phyloP scores from a whole-genome alignment of 2,329 filamentous ascomycete genomes.

The Rutstroemia sydowiana region DNA sequence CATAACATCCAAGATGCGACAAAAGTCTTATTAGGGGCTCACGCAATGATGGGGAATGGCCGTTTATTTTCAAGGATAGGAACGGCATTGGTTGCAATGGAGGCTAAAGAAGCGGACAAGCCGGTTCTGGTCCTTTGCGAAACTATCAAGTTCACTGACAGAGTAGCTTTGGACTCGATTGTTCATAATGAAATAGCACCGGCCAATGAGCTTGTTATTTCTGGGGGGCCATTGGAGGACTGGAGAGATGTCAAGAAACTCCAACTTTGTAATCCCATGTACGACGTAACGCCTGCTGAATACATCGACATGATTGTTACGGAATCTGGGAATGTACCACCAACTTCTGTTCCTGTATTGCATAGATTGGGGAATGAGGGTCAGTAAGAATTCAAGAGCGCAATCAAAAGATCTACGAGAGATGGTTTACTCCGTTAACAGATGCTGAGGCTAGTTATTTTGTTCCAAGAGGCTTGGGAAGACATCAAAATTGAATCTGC shows the following conservation, averaged over 20 bases:
- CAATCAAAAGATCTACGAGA: background rate
- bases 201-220: slow-evolving; percentile 51
- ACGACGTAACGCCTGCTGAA: slow-evolving; percentile 83
- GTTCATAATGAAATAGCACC: slow-evolving; percentile 90
- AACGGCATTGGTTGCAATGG: slow-evolving; percentile 79
- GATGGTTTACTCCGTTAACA: background rate
- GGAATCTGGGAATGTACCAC: slow-evolving; percentile 80
- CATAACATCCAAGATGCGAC: slow-evolving; percentile 60
- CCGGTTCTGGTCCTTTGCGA: slow-evolving; percentile 88
- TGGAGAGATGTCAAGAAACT: slow-evolving; percentile 54
- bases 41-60: slow-evolving; percentile 94
- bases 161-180: slow-evolving; percentile 84
- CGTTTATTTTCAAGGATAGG: slow-evolving; percentile 82
- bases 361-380: slow-evolving; percentile 48
- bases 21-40: slow-evolving; percentile 71
- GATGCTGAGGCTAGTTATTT: background rate
- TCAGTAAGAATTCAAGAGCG: slow-evolving; percentile 12
- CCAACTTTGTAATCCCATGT: slow-evolving; percentile 68
- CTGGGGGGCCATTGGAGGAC: slow-evolving; percentile 36
- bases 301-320: slow-evolving; percentile 86
- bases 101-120: slow-evolving; percentile 66
- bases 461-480: background rate
- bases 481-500: slow-evolving; percentile 2
- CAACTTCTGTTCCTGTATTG: slow-evolving; percentile 74
- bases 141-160: slow-evolving; percentile 88